These are phyloP conservation scores for Phytophthora palmivora DNA, from an alignment of 352 stramenopile genomes.

Conservation along the genomic window DNA sequence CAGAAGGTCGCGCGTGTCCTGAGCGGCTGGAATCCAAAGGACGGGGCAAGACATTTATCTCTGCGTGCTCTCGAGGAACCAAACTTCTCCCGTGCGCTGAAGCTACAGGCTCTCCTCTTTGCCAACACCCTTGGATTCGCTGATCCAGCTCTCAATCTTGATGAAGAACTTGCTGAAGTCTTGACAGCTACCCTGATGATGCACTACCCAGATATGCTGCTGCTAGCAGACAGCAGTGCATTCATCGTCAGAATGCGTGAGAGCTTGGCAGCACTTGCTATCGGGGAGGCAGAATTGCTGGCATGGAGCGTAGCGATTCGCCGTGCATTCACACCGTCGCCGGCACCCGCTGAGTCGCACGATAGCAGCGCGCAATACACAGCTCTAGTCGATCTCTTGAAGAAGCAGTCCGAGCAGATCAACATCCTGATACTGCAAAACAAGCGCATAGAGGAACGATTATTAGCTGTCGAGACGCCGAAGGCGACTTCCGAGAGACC, in stretches of 20 bases:
- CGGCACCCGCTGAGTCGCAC: too few species aligned
- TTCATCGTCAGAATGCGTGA: neutral
- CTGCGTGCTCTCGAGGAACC: neutral
- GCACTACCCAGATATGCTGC: neutral
- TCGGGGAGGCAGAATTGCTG: neutral
- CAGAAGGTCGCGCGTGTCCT: neutral
- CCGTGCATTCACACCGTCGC: neutral
- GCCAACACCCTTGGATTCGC: neutral
- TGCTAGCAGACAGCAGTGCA: neutral
- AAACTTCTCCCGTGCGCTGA: neutral
- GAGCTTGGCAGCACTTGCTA: neutral
- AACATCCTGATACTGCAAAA: neutral
- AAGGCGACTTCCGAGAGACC: neutral
- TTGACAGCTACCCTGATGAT: neutral
- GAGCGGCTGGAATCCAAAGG: neutral
- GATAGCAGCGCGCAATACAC: neutral
- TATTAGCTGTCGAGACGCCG: neutral
- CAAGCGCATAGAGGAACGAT: neutral
- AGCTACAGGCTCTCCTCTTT: neutral
- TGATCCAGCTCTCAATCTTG: neutral
- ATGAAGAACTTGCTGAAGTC: neutral
- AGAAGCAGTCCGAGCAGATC: neutral
- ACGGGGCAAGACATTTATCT: neutral
- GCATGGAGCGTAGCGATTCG: neutral
- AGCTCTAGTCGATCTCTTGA: neutral